Conservation (phyloP, 345 rosid species). For the Heritiera fomes region DNA sequence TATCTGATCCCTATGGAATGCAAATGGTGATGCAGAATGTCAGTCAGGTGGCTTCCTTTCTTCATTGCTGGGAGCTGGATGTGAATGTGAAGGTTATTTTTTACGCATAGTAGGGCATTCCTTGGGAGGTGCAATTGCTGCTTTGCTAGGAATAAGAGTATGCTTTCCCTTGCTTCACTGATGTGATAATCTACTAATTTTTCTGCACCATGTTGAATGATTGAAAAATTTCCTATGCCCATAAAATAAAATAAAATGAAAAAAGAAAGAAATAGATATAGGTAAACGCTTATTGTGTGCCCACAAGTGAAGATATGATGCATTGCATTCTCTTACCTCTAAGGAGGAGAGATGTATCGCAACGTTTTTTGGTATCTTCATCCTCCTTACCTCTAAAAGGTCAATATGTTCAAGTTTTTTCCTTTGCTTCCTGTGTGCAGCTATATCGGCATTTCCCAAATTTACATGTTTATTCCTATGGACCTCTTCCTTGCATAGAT, state of each 20-base stretch:
- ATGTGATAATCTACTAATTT: slow-evolving; percentile 15
- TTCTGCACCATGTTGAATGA: not conserved
- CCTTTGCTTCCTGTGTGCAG: slow-evolving; percentile 35
- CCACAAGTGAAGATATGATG: not conserved
- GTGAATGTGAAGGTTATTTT: slow-evolving; percentile 88
- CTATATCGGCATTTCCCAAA: slow-evolving; percentile 59
- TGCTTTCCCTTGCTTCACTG: slow-evolving; percentile 25
- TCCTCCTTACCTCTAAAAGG: not conserved
- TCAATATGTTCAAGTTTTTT: slow-evolving; percentile 17
- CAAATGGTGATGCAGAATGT: slow-evolving; percentile 37
- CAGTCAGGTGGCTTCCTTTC: slow-evolving; percentile 60
- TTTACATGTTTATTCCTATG: slow-evolving; percentile 74
- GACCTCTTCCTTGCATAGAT: slow-evolving; percentile 90
- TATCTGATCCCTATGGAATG: slow-evolving; percentile 18
- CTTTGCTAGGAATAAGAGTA: slow-evolving; percentile 83
- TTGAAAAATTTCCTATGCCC: not conserved
- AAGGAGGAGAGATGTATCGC: not conserved
- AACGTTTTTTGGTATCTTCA: not conserved
- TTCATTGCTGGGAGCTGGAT: slow-evolving; percentile 74
- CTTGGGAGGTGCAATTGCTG: slow-evolving; percentile 89
- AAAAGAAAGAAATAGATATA: not conserved
- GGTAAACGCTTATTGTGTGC: not conserved
- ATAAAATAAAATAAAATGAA: not conserved
- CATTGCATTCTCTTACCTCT: not conserved
- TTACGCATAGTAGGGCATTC: slow-evolving; percentile 85